A percentile compares a stretch with the other conserved stretches of the same genome.
Evolutionary conservation across 805 yeast species (phyloP).

Genomic region (Barnettozyma sp.): DNA sequence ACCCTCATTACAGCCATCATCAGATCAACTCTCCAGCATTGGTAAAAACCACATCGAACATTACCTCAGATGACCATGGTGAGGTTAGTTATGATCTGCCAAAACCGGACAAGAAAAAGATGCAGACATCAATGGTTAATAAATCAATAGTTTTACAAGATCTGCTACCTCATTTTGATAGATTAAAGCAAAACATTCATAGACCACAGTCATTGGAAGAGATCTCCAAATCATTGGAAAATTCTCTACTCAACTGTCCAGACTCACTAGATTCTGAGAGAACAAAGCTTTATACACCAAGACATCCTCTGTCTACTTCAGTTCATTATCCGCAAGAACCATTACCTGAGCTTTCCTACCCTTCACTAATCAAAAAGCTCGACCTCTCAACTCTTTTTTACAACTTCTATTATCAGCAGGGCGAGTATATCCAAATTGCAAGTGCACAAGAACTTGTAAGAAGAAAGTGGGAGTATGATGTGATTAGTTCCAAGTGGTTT

Average conservation of each 20-base stretch:
- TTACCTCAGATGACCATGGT: too few relatives aligned
- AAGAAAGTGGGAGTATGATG: constrained; percentile 81
- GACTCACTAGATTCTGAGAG: constrained; percentile 87
- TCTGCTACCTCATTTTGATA: constrained; percentile 25
- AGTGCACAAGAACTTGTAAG: constrained; percentile 75
- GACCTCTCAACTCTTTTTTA: constrained; percentile 86
- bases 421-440: constrained; percentile 60
- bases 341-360: constrained; percentile 42
- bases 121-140: constrained; percentile 2
- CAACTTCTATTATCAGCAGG: constrained; percentile 79
- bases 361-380: constrained; percentile 57
- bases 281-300: constrained; percentile 65
- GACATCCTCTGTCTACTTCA: constrained; percentile 83
- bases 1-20: constrained; percentile 8
- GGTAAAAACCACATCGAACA: too few relatives aligned
- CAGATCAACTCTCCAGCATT: too few relatives aligned
- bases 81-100: too few relatives aligned
- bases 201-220: constrained; percentile 48
- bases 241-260: constrained; percentile 82
- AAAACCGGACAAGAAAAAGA: constrained; percentile 3
- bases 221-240: constrained; percentile 57
- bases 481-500: constrained; percentile 73
- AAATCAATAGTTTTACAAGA: constrained; percentile 18
- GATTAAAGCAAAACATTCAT: constrained; percentile 34
- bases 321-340: constrained; percentile 87